Base-by-base conservation (phyloP, 2,329 filamentous ascomycete species). In the Cucurbitaria berberidis region DNA sequence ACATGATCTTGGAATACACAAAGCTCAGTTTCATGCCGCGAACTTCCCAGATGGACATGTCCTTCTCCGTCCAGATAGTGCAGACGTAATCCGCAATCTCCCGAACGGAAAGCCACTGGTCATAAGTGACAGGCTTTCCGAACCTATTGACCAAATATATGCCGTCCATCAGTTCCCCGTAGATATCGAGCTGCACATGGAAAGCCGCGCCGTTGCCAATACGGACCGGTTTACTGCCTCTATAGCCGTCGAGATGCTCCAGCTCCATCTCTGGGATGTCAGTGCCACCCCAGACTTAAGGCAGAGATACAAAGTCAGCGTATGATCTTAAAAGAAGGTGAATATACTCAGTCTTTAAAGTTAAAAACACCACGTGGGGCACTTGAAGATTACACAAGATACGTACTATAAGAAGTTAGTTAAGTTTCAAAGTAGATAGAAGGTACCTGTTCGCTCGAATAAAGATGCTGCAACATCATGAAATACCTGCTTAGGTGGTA, bases 1-100 rank as follows among this genome's bases (percentile, higher is more conserved):
- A 81, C 86, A 92, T 90, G 59, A 93, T 82, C 69, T 92, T 90
- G n/a, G 87, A 90, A 74, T 92, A 93, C 13, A 87, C 85, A 62
- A 91, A 93, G 66, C 91, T 85, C 72, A 91, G 89, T 68, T 89
- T 89, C 65, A 86, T 78, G 60, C 89, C 89, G 36, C 89, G 84
- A 5, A 91, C 89, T 70, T 93, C 89, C 89, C 89, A 92, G 64
- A 92, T 93, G 2, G 88, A 91, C 88, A 91, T 91, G 67, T 93
- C 89, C 65, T 76, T 74, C 80, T 85, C 77, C 51, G 86, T 75
- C 69, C 86, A 82, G 47, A 91, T 85, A 0, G 82, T 86, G 56
- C 90, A 79, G 32, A 90, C 87, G 63, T 89, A 89, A 67, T 91
- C 88, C 32, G 78, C 76, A 72, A 92, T 85, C 52, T 88, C 82